Percentiles rank a stretch among this genome's conserved stretches.
These are phyloP conservation scores for Orobanche coerulescens DNA, from an alignment of 257 asterid species.

Conservation along the genomic window DNA sequence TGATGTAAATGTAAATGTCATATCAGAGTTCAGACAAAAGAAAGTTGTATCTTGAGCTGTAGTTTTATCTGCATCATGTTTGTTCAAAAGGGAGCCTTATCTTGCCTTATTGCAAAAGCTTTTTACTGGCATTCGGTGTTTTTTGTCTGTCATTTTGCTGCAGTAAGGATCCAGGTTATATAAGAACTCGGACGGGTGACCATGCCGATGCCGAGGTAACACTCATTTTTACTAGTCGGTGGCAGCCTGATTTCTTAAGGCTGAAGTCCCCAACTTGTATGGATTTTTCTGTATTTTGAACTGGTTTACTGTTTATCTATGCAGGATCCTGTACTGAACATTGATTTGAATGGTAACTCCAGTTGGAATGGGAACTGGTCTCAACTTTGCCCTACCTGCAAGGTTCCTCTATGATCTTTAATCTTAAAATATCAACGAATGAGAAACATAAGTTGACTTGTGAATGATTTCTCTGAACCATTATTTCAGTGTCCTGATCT, in stretches of 20 bases:
- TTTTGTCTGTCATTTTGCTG: slow-evolving; percentile 30
- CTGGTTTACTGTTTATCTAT: slow-evolving; percentile 17
- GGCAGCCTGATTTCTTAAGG: slow-evolving; percentile 15
- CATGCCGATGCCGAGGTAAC: slow-evolving; percentile 64
- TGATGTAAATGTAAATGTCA: neutral
- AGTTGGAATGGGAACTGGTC: slow-evolving; percentile 91
- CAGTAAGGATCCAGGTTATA: slow-evolving; percentile 92
- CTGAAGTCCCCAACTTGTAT: neutral
- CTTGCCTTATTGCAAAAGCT: slow-evolving; percentile 10
- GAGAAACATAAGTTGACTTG: slow-evolving; percentile 16
- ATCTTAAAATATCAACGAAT: slow-evolving; percentile 10
- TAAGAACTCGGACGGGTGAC: slow-evolving; percentile 33
- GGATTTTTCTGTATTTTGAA: slow-evolving; percentile 11
- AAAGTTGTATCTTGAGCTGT: neutral
- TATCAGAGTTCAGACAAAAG: neutral
- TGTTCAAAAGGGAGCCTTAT: slow-evolving; percentile 9
- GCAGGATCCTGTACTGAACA: slow-evolving; percentile 78
- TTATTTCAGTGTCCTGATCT: slow-evolving; percentile 11
- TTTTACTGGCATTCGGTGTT: slow-evolving; percentile 23
- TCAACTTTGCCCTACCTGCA: slow-evolving; percentile 99
- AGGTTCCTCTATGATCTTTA: slow-evolving; percentile 41
- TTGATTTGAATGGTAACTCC: slow-evolving; percentile 57
- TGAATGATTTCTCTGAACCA: slow-evolving; percentile 21
- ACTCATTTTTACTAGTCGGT: slow-evolving; percentile 17
- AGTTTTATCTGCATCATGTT: neutral